Conservation (phyloP, 441 rosid genomes). For the Eutrema salsugineum region DNA sequence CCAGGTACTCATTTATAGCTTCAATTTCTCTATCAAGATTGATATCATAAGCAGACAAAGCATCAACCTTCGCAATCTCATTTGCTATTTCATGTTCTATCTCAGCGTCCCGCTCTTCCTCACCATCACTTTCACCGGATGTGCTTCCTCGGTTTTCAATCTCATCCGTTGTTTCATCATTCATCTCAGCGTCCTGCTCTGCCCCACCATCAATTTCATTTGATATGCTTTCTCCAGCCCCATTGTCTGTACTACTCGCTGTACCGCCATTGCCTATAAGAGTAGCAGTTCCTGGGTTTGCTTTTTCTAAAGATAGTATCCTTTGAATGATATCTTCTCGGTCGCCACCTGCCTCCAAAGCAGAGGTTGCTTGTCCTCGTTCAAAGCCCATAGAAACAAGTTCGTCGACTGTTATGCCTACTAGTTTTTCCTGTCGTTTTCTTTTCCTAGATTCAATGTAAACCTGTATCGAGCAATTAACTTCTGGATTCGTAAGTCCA, state of each 20-base stretch:
- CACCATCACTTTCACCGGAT: background rate
- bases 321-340: slow-evolving; percentile 49
- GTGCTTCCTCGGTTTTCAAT: background rate
- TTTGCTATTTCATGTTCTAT: slow-evolving; percentile 65
- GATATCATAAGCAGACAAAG: slow-evolving; percentile 69
- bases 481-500: slow-evolving; percentile 72
- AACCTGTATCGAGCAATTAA: slow-evolving; percentile 57
- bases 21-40: slow-evolving; percentile 70
- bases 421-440: slow-evolving; percentile 45
- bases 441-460: slow-evolving; percentile 70
- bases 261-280: background rate
- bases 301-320: slow-evolving; percentile 37
- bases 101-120: slow-evolving; percentile 58
- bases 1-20: slow-evolving; percentile 69
- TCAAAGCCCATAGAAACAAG: slow-evolving; percentile 90
- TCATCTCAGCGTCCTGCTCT: slow-evolving; percentile 16
- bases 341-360: slow-evolving; percentile 44
- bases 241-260: background rate
- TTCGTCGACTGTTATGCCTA: slow-evolving; percentile 41
- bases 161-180: slow-evolving; percentile 12
- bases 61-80: slow-evolving; percentile 55
- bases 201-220: background rate
- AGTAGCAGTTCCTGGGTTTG: slow-evolving; percentile 17
- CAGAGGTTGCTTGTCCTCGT: slow-evolving; percentile 57
- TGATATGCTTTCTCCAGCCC: background rate